Conservation (phyloP, 1,284 basidiomycete species). For the Moesziomyces sp. region DNA sequence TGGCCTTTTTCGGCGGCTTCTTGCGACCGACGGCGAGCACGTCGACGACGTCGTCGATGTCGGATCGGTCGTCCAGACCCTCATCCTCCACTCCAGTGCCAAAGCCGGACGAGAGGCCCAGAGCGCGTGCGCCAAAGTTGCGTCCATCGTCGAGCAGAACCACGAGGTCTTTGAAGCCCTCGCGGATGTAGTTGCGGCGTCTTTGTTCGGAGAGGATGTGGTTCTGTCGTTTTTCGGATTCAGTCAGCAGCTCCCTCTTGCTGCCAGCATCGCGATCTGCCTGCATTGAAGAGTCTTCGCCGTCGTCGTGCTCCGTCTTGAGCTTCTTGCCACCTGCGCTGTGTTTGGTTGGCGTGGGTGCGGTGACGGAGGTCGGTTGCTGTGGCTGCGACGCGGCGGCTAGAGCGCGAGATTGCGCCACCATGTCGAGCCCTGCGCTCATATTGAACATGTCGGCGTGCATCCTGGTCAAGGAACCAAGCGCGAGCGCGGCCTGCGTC, state of each 20-base stretch:
- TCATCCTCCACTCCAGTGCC: conserved; percentile 67
- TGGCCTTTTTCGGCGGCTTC: conserved; percentile 53
- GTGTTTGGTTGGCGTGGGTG: not conserved
- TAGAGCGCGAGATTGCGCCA: conserved; percentile 2
- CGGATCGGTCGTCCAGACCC: conserved; percentile 62
- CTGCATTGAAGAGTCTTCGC: conserved; percentile 6
- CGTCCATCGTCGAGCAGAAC: conserved; percentile 64
- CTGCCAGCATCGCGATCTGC: conserved; percentile 16
- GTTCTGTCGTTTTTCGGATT: conserved; percentile 62
- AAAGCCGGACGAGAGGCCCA: conserved; percentile 62
- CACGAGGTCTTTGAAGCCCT: conserved; percentile 65
- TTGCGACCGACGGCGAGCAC: conserved; percentile 47
- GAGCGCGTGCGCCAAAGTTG: conserved; percentile 61
- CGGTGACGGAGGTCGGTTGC: conserved; percentile 9
- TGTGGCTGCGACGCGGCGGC: conserved; percentile 9
- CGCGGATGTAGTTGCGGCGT: conserved; percentile 64
- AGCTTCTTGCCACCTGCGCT: conserved; percentile 48
- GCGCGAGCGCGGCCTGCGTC: conserved; percentile 40
- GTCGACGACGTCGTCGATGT: conserved; percentile 57
- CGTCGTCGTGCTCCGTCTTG: conserved; percentile 53
- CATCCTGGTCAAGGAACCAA: conserved; percentile 42
- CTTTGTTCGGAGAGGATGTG: conserved; percentile 65
- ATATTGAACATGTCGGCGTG: conserved; percentile 54
- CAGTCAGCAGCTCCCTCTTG: conserved; percentile 56
- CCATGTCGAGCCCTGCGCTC: conserved; percentile 40